Evolutionary conservation across 768 basidiomycete genomes (phyloP), one percentile per base, ranked within the genome.

Genomic region (Boletus barrowsii): DNA sequence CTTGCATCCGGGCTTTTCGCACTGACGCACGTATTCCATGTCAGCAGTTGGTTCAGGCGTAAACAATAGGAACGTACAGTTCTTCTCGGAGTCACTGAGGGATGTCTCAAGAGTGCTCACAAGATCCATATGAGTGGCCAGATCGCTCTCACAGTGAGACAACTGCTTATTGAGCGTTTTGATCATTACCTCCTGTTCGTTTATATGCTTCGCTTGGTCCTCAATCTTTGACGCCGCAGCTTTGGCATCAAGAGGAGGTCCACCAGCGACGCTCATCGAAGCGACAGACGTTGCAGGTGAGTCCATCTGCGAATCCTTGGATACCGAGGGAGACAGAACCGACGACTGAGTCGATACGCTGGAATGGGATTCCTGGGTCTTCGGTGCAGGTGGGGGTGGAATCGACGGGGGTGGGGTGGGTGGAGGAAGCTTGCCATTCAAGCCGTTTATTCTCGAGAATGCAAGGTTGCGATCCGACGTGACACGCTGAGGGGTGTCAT

Each of bases 131-230:
- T 95, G 92, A 26, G 89, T 86, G 62, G 94, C 90, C 58, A 95
- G 76, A 71, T 97, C 93, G 57, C 80, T 83, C 73, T 97, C 94
- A 65, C 92, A 94, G 68, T 96, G 93, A n/a, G 84, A 85, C 45
- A 97, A 69, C 70, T 94, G 93, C 70, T 96, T 94, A 72, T 93
- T 94, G 57, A 97, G 80, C 22, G 90, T 93, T 72, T 91, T 90
- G 75, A 96, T 91, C 88, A 93, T 94, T 47, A 79, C 82, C 61
- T 92, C 88, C 66, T 92, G 88, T 75, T 95, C 93, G 13, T 84
- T 88, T 36, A 93, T 73, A 43, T 81, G 84, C 63, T 87, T 88
- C 18, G 81, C 70, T 69, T 90, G 89, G 56, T 88, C 83, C 63
- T 90, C 89, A 9, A 93, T 62, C 63, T 82, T 83, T 41, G 71